phyloP scores from a whole-genome alignment of 495 filamentous ascomycete genomes.

The Lepraria neglecta region DNA sequence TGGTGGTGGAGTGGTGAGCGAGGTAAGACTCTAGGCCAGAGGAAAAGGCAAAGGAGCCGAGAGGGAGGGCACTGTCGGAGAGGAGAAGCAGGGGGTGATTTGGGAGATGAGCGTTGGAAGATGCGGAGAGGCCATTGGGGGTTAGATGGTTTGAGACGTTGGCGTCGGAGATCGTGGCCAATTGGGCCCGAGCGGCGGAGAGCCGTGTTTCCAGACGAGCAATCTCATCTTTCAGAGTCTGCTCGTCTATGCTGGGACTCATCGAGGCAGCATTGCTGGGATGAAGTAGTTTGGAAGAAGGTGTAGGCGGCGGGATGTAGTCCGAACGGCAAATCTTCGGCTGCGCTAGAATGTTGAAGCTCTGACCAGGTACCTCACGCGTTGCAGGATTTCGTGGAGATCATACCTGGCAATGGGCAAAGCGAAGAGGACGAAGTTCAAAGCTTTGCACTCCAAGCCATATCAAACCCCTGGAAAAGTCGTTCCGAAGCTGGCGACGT shows the following conservation, averaged over 20 bases:
- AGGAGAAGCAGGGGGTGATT: slow-evolving; percentile 82
- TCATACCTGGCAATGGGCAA: slow-evolving; percentile 23
- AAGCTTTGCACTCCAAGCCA: slow-evolving; percentile 9
- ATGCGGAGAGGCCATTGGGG: neutral
- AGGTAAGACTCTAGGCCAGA: slow-evolving; percentile 91
- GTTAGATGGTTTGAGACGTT: slow-evolving; percentile 7
- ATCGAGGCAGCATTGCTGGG: slow-evolving; percentile 17
- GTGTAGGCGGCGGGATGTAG: too few species aligned
- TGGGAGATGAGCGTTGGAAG: slow-evolving; percentile 21
- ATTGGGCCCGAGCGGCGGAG: slow-evolving; percentile 31
- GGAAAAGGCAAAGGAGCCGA: slow-evolving; percentile 96
- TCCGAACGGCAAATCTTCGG: neutral
- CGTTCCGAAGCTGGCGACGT: neutral
- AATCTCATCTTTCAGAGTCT: slow-evolving; percentile 46
- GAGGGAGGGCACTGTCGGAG: slow-evolving; percentile 88
- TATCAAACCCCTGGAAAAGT: slow-evolving; percentile 6
- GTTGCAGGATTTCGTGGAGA: neutral
- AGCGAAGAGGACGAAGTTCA: slow-evolving; percentile 20
- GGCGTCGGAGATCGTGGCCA: slow-evolving; percentile 15
- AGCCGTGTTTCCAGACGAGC: slow-evolving; percentile 46
- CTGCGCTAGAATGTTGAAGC: neutral
- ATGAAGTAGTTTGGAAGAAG: neutral
- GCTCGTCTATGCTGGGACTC: slow-evolving; percentile 24
- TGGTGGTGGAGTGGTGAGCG: slow-evolving; percentile 56
- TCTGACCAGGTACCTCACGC: neutral